Evolutionary conservation across 2,329 filamentous ascomycete species (phyloP).

Genomic region (Aspergillus texensis): DNA sequence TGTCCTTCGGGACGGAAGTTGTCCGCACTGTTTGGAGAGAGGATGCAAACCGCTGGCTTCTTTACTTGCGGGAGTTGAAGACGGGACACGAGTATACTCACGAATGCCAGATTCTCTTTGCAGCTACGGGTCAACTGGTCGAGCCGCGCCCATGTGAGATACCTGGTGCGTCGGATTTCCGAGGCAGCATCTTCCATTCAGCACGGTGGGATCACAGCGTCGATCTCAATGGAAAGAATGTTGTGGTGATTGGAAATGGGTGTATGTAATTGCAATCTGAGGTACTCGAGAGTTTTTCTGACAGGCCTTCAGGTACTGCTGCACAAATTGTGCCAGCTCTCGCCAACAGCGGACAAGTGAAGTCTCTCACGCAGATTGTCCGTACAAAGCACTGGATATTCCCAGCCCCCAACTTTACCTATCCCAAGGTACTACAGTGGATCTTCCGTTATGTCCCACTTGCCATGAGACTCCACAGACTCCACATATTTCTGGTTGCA

Average conservation of each 20-base stretch:
- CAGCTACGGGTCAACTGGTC: conserved; percentile 56
- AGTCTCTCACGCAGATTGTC: conserved; percentile 60
- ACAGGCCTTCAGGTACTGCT: conserved; percentile 22
- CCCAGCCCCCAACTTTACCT: conserved; percentile 43
- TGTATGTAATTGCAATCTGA: conserved; percentile 28
- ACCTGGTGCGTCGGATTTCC: conserved; percentile 24
- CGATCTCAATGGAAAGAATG: conserved; percentile 27
- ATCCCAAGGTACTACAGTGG: conserved; percentile 53
- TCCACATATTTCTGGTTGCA: conserved; percentile 38
- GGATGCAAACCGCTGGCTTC: conserved; percentile 52
- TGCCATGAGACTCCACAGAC: conserved; percentile 39
- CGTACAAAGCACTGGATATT: conserved; percentile 60
- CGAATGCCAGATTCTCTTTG: conserved; percentile 55
- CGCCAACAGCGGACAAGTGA: conserved; percentile 44
- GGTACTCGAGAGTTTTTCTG: background rate
- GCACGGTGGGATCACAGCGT: conserved; percentile 30
- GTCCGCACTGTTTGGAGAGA: conserved; percentile 50
- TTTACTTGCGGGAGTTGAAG: conserved; percentile 27
- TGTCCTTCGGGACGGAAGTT: conserved; percentile 21
- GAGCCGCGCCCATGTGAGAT: conserved; percentile 51
- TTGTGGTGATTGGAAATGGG: conserved; percentile 33
- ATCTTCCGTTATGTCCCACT: conserved; percentile 52
- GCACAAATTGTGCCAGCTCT: conserved; percentile 30
- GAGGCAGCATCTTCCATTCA: conserved; percentile 31
- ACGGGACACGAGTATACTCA: conserved; percentile 32